Conservation (phyloP, 768 basidiomycete genomes). For the Favolaschia claudopus region DNA sequence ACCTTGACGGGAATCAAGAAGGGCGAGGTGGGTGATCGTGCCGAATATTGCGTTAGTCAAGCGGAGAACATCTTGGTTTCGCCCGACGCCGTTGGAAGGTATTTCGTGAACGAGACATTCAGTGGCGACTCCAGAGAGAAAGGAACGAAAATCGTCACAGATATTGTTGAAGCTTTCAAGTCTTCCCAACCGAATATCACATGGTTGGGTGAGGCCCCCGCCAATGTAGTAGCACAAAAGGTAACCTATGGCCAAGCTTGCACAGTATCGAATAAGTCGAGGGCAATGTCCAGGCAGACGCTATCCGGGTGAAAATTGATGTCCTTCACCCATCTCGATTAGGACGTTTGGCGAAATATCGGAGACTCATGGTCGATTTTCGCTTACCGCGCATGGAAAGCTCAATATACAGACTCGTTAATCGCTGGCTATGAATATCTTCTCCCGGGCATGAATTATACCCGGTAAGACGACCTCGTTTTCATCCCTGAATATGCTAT, state of each 20-base stretch:
- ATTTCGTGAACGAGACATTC: conserved; percentile 88
- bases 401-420: conserved; percentile 69
- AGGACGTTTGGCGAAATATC: conserved; percentile 94
- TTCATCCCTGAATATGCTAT: neutral
- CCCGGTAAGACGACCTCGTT: conserved; percentile 56
- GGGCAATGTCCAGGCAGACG: conserved; percentile 66
- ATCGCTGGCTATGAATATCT: conserved; percentile 70
- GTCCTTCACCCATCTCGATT: conserved; percentile 52
- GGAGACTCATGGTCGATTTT: conserved; percentile 87
- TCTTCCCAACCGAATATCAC: conserved; percentile 71
- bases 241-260: too few species aligned
- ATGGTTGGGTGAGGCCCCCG: conserved; percentile 93
- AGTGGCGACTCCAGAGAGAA: conserved; percentile 81
- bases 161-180: conserved; percentile 87
- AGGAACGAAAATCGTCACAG: conserved; percentile 83
- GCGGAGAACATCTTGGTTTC: conserved; percentile 86
- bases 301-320: conserved; percentile 91
- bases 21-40: conserved; percentile 83
- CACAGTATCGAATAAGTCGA: neutral
- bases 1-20: conserved; percentile 84
- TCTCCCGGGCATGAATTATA: conserved; percentile 82
- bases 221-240: conserved; percentile 85
- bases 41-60: conserved; percentile 80
- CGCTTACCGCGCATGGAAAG: conserved; percentile 92
- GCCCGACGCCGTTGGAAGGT: conserved; percentile 86